Base-by-base conservation (phyloP, 2,329 filamentous ascomycete species). In the Remersonia thermophila region DNA sequence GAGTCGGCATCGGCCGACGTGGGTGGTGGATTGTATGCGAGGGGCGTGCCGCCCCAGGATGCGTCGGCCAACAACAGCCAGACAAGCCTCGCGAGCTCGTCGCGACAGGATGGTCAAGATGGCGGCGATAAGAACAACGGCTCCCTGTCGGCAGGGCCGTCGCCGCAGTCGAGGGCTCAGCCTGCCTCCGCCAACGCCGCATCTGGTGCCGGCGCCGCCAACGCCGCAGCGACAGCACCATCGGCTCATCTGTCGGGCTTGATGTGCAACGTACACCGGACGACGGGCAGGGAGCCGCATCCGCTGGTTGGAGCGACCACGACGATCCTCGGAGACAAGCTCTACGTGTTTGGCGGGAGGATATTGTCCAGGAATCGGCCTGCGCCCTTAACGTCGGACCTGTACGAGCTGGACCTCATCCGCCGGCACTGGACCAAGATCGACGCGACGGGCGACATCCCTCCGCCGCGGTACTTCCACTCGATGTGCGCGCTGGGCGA, bases 291-390 rank as follows among this genome's bases (percentile, higher is more conserved):
- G 43, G 87, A 96, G 54, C 91, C 91, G 3, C 85, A 83, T 51
- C 83, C 91, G 3, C 66, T 96, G 2, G 91, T 98, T 0, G 91
- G 91, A 23, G 89, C 91, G 4, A 95, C 91, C 0, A 96, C 91
- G 0, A 96, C 91, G 0, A 83, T 96, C 32, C 60, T 98, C 2
- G 91, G 89, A 18, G 91, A 98, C 58, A 95, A 93, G 57, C 69
- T 98, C 15, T 98, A 94, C 56, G 87, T 96, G 3, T 98, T 96
- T 63, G 91, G 91, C 32, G 91, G 91, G 7, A 73, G 89, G 36
- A 77, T 93, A 48, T 62, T 96, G 35, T 95, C 91, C 11, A 69
- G 85, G 47, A 89, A 77, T 45, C 76, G 83, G 37, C 84, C 87
- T 7, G 67, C 71, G 5, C 80, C 84, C 34, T 64, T 98, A 42